Evolutionary conservation across 176 grass and related monocot species (phyloP), one percentile per base, ranked within the genome.

Genomic region (Aegilops speltoides): DNA sequence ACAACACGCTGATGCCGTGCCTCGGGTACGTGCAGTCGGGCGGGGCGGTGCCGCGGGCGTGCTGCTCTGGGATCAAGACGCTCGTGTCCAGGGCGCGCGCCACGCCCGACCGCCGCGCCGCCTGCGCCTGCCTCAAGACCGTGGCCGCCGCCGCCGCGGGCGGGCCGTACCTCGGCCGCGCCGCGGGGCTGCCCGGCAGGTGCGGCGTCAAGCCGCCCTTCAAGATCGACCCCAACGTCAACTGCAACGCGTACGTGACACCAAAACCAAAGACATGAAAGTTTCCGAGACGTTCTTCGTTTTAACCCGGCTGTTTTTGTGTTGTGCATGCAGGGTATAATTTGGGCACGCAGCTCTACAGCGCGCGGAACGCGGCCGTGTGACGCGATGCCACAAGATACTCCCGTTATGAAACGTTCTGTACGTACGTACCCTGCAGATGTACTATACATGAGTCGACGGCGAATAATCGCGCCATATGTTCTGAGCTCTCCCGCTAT

Each of bases 41-140:
- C 11, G 90, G 93, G 7, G 17, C 59, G 29, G 82, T 95, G 81
- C 23, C 76, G 12, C 14, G 7, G 40, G 14, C 40, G 19, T 95
- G 93, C 87, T 95, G 90, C 90, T 15, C 29, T 6, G 90, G 90
- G 31, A 82, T 90, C 62, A 60, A 74, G n/a, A 34, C 0, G 41
- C 41, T 95, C 57, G 28, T 90, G 57, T 28, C 87, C 26, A 20
- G 6, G 11, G 93, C 85, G 40, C 26, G 63, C 77, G 23, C 78
- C 50, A 82, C 52, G 34, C 0, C 54, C 22, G 90, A 92, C 72
- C 84, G 85, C 72, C 87, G 90, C 82, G 74, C 84, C 74, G 52
- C 31, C 61, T 92, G 93, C 87, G 48, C 60, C 71, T 94, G 92
- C 84, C 84, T 94, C 77, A 80, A 92, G 85, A 77, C 69, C 67